Base-by-base conservation (phyloP, 306 rosid genomes). In the Vigna trinervia region DNA sequence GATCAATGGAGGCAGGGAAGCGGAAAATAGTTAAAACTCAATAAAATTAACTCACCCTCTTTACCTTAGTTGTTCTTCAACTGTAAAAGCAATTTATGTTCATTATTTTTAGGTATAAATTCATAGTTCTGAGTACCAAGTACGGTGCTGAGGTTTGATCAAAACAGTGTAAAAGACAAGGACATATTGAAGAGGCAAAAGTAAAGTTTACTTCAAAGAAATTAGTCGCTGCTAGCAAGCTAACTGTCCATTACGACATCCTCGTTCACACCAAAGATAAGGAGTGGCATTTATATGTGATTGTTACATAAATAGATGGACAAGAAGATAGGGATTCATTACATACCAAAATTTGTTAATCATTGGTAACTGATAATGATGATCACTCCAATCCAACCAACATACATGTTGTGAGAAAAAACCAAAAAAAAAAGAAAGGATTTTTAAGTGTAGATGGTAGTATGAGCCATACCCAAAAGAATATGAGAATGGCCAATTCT, bases 201-300 rank as follows among this genome's bases (percentile, higher is more conserved):
- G 68, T 61, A 61, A 61, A 61, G 22, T 61, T 61, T 61, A 34
- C 68, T 61, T 8, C 68, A 14, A 32, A 32, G 45, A 32, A 14
- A 32, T 14, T 15, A 3, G 45, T 0, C 11, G 11, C 60, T 54
- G 20, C 30, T 8, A 22, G 1, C 43, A 30, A 60, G 45, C 67
- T 60, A 60, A 30, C 67, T 13, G 41, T 4, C 6, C 17, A 59
- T 30, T 59, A 5, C 19, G 17, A 59, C 66, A 34, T 61, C 45
- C 68, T 61, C 32, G 22, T 60, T 60, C 67, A 60, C 67, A 60
- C 43, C 67, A 14, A 60, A 30, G 36, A 14, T 5, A 41, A 17
- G 15, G 69, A 63, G 28, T 41, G 52, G 36, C 72, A 66, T 66
- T 66, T 43, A 43, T 66, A 1, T 45, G 8, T 43, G 71, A 45